Conservation (phyloP, 1,284 basidiomycete genomes). For the Dichomitus squalens region DNA sequence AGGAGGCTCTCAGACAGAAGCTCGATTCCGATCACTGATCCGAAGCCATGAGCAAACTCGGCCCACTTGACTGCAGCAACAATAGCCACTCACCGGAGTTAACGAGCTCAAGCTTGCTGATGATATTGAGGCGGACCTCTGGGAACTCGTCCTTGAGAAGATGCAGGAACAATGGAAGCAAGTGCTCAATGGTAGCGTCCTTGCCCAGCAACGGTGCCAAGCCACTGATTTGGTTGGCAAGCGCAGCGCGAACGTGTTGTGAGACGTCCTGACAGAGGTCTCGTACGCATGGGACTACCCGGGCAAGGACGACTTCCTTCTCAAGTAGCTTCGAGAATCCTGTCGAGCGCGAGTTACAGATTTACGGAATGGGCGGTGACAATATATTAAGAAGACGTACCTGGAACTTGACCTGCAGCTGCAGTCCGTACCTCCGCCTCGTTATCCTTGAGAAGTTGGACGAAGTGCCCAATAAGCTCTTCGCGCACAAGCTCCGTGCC, state of each 20-base stretch:
- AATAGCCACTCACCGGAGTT: constrained; percentile 71
- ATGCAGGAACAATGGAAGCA: constrained; percentile 96
- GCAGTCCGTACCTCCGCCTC: constrained; percentile 99
- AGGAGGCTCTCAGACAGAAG: constrained; percentile 94
- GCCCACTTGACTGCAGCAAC: background rate
- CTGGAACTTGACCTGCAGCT: constrained; percentile 94
- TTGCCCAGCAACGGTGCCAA: constrained; percentile 94
- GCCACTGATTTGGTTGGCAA: constrained; percentile 98
- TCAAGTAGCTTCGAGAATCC: constrained; percentile 96
- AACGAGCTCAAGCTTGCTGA: constrained; percentile 97
- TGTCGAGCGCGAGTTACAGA: too few species aligned
- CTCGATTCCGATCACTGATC: constrained; percentile 93
- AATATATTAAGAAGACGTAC: constrained; percentile 44
- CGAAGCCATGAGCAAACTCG: background rate
- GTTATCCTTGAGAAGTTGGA: constrained; percentile 95
- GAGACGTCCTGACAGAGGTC: constrained; percentile 94
- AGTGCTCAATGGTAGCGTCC: constrained; percentile 94
- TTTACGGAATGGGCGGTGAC: background rate
- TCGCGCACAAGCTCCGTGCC: constrained; percentile 92
- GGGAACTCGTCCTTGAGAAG: constrained; percentile 99
- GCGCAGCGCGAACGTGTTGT: constrained; percentile 96
- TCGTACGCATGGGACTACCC: constrained; percentile 95
- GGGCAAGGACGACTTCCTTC: constrained; percentile 91
- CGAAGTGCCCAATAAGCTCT: constrained; percentile 92
- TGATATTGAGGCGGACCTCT: constrained; percentile 97